Base-by-base conservation (phyloP, 148 eudicot species). In the Chenopodium formosanum region DNA sequence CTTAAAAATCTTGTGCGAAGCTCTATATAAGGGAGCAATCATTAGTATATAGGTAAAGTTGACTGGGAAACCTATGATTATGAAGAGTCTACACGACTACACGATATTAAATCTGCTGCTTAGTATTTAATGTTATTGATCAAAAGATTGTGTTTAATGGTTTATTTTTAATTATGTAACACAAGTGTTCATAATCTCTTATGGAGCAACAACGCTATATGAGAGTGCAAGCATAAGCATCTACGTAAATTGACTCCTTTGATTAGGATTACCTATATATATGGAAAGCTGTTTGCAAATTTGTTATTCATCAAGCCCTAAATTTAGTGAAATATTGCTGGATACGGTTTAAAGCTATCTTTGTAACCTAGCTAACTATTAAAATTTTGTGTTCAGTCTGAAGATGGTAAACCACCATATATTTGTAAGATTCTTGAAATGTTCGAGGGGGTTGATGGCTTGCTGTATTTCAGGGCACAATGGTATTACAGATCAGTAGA, bases 401-500 rank as follows among this genome's bases (percentile, higher is more conserved):
- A 84, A 16, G 89, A 84, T 0, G 91, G 85, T 0, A 40, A 80
- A 10, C 84, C 78, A 0, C 76, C 85, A 19, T 95, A 79, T 64
- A 95, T 93, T 0, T 88, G 94, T 40, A 90, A 85, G 83, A 91
- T 95, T 22, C 48, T 89, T 0, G 98, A 95, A 81, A 70, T 95
- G 65, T 95, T 95, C 80, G 91, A 91, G 82, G 92, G 87, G 1
- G 78, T 80, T 19, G 94, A 95, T 79, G 90, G 90, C 1, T 25
- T 56, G 17, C 83, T 79, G 4, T 83, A 93, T 69, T 90, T 93
- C 52, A 80, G 83, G 25, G 97, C 97, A 0, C 94, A 92, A 66
- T 93, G 97, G 98, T 95, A 83, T 74, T 95, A 95, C 22, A 83
- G 97, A 78, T 82, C 93, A 0, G 73, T 73, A 4, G 98, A 95